Percentiles rank a stretch among this genome's conserved stretches.
These are phyloP conservation scores for Russula virescens DNA, from an alignment of 768 basidiomycete genomes.

Conservation along the genomic window DNA sequence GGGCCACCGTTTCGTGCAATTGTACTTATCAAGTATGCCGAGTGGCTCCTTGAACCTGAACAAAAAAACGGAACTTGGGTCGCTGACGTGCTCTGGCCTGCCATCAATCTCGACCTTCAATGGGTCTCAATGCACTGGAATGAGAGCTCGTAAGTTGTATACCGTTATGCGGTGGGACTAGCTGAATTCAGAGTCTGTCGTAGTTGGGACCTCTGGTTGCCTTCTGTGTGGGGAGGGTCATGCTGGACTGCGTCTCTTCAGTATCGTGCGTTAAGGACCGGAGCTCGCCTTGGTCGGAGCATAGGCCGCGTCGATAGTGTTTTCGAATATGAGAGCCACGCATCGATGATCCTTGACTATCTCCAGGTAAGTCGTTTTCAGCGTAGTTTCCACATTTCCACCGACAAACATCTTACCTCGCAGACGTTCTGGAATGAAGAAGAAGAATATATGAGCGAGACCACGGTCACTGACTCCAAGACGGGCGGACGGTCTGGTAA, in stretches of 20 bases:
- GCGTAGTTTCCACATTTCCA: background rate
- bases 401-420: background rate
- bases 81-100: slow-evolving; percentile 10
- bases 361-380: slow-evolving; percentile 7
- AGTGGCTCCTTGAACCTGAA: slow-evolving; percentile 10
- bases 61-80: slow-evolving; percentile 14
- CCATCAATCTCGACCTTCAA: slow-evolving; percentile 17
- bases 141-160: slow-evolving; percentile 12
- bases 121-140: slow-evolving; percentile 15
- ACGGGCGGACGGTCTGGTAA: slow-evolving; percentile 13
- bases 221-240: slow-evolving; percentile 12
- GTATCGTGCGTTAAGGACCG: slow-evolving; percentile 8
- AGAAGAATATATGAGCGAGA: slow-evolving; percentile 15
- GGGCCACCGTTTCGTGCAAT: slow-evolving; percentile 10
- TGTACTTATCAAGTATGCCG: slow-evolving; percentile 15
- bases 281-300: slow-evolving; percentile 10
- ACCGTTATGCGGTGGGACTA: background rate
- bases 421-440: slow-evolving; percentile 20
- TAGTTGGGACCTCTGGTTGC: slow-evolving; percentile 20
- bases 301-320: background rate
- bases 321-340: background rate
- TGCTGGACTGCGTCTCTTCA: slow-evolving; percentile 18
- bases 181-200: background rate
- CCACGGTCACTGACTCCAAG: slow-evolving; percentile 10
- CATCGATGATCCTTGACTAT: slow-evolving; percentile 15